Evolutionary conservation across 2,329 filamentous ascomycete species (phyloP).

Genomic region (Penicillium sp.): DNA sequence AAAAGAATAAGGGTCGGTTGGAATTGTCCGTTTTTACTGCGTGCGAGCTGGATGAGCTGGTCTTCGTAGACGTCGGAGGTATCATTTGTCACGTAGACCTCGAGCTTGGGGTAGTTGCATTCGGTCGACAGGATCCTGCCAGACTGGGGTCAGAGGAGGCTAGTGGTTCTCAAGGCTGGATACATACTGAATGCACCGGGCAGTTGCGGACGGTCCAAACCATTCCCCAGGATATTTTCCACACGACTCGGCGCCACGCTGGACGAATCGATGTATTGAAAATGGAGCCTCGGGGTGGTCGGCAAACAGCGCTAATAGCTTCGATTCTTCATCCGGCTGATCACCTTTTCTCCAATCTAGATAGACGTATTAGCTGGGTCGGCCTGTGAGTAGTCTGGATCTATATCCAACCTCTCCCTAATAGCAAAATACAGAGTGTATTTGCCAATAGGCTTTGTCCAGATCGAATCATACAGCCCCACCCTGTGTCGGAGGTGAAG

Average conservation of each 20-base stretch:
- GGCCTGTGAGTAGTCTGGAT: conserved; percentile 17
- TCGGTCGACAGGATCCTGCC: conserved; percentile 71
- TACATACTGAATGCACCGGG: conserved; percentile 85
- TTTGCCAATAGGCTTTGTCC: conserved; percentile 93
- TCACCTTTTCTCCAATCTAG: conserved; percentile 73
- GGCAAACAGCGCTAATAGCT: conserved; percentile 78
- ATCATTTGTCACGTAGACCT: conserved; percentile 87
- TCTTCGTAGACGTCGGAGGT: conserved; percentile 93
- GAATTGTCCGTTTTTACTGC: conserved; percentile 65
- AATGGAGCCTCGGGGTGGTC: conserved; percentile 85
- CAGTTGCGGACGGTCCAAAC: conserved; percentile 97
- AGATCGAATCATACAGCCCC: conserved; percentile 98
- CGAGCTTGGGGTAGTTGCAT: conserved; percentile 62
- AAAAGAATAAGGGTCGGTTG: conserved; percentile 85
- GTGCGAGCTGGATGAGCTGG: conserved; percentile 75
- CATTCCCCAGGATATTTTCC: conserved; percentile 96
- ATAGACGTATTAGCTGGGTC: conserved; percentile 20
- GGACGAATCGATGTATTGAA: conserved; percentile 92
- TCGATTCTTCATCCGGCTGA: conserved; percentile 61
- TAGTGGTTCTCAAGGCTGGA: neutral
- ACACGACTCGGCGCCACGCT: conserved; percentile 80
- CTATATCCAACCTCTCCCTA: conserved; percentile 68
- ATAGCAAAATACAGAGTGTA: conserved; percentile 66
- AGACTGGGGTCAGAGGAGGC: neutral
- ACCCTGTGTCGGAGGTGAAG: conserved; percentile 91